Percentiles rank a stretch among this genome's conserved stretches.
phyloP scores from a whole-genome alignment of 75 land plant genomes.

The Isoetes taiwanensis region DNA sequence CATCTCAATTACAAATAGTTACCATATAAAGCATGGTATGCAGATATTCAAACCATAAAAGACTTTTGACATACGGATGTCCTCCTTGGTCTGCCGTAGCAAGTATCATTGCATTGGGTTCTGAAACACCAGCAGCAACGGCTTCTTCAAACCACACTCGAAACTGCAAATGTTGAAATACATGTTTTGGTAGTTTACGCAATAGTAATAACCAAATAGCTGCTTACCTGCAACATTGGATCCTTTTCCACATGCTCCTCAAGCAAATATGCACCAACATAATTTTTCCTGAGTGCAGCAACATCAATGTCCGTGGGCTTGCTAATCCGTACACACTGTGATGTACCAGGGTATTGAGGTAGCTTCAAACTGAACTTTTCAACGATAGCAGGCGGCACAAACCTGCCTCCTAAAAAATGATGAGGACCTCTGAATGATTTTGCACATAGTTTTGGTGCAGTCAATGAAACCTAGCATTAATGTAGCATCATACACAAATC shows the following conservation, averaged over 20 bases:
- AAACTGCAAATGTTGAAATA: constrained; percentile 74
- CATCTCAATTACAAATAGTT: too few relatives aligned
- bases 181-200: too few relatives aligned
- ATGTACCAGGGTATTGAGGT: constrained; percentile 74
- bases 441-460: constrained; percentile 90
- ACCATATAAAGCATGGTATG: too few relatives aligned
- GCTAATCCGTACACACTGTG: constrained; percentile 93
- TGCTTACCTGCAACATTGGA: constrained; percentile 62
- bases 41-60: too few relatives aligned
- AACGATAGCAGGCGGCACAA: constrained; percentile 75
- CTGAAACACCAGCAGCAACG: constrained; percentile 64
- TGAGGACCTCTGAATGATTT: constrained; percentile 70
- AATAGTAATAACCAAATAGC: too few relatives aligned
- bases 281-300: constrained; percentile 67
- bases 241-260: constrained; percentile 56
- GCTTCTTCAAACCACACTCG: constrained; percentile 95
- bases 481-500: background rate
- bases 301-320: constrained; percentile 51
- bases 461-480: constrained; percentile 64
- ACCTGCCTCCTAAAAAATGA: constrained; percentile 95
- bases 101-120: constrained; percentile 96
- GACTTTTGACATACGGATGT: constrained; percentile 79
- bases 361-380: constrained; percentile 52
- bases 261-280: constrained; percentile 61
- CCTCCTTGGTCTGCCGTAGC: constrained; percentile 67